phyloP scores from a whole-genome alignment of 805 yeast species.

The Yarrowia yakushimensis region DNA sequence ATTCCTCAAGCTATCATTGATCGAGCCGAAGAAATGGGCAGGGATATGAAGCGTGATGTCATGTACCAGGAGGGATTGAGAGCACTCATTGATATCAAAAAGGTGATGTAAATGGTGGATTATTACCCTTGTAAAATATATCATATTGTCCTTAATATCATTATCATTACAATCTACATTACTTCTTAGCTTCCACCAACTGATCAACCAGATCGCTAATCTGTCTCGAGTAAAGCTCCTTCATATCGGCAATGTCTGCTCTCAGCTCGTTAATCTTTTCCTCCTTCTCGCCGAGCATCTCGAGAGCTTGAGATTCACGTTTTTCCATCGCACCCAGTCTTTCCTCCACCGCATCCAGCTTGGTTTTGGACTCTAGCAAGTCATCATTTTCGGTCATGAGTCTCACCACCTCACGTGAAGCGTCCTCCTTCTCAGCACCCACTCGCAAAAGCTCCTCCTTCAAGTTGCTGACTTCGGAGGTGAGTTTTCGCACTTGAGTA shows the following conservation, averaged over 20 bases:
- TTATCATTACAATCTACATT: not conserved
- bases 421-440: slow-evolving; percentile 55
- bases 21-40: slow-evolving; percentile 33
- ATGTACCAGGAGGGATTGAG: slow-evolving; percentile 11
- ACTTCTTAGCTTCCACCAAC: slow-evolving; percentile 34
- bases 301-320: slow-evolving; percentile 57
- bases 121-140: no score
- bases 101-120: not conserved
- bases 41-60: slow-evolving; percentile 30
- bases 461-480: slow-evolving; percentile 65
- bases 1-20: slow-evolving; percentile 38
- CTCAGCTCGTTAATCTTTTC: slow-evolving; percentile 80
- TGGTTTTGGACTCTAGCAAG: slow-evolving; percentile 39
- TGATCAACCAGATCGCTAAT: slow-evolving; percentile 77
- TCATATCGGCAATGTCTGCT: slow-evolving; percentile 86
- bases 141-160: no score
- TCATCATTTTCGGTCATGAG: slow-evolving; percentile 55
- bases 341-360: slow-evolving; percentile 37
- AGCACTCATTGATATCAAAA: not conserved
- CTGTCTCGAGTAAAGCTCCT: slow-evolving; percentile 76
- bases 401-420: slow-evolving; percentile 63
- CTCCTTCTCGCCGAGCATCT: slow-evolving; percentile 78
- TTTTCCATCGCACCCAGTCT: slow-evolving; percentile 42
- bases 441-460: slow-evolving; percentile 59
- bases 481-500: slow-evolving; percentile 70